These are phyloP conservation scores for Schizonepeta tenuifolia DNA, from an alignment of 257 asterid species.

Conservation along the genomic window DNA sequence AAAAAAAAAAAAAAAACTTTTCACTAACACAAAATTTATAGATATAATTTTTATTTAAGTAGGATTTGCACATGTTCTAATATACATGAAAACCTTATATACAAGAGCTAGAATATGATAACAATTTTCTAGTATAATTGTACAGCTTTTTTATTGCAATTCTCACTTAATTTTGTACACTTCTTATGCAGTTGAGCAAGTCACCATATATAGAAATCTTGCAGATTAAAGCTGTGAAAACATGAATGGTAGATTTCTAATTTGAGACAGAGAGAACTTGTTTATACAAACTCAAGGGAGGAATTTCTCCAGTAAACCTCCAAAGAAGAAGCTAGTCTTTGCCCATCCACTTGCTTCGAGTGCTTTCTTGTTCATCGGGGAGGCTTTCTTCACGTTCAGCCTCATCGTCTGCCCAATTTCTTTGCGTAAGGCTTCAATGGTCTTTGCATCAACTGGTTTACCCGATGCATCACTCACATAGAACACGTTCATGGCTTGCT, in stretches of 20 bases:
- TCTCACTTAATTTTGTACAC: constrained; percentile 38
- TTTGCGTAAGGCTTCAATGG: constrained; percentile 67
- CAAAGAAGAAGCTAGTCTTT: constrained; percentile 83
- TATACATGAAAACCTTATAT: constrained; percentile 4
- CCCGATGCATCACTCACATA: constrained; percentile 89
- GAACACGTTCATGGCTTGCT: constrained; percentile 78
- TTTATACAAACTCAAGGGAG: constrained; percentile 38
- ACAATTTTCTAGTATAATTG: constrained; percentile 22
- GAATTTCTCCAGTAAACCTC: constrained; percentile 73
- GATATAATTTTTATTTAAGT: background rate
- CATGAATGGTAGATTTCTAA: constrained; percentile 5
- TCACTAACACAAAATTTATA: no score
- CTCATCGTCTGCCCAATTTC: constrained; percentile 86
- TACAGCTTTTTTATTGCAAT: constrained; percentile 42
- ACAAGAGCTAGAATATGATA: background rate
- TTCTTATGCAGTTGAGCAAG: constrained; percentile 35
- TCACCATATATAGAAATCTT: constrained; percentile 25
- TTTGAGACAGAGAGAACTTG: constrained; percentile 23
- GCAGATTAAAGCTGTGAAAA: constrained; percentile 29
- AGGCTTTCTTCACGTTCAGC: constrained; percentile 78
- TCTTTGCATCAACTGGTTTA: constrained; percentile 71
- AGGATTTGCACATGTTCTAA: background rate
- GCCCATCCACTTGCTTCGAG: constrained; percentile 72
- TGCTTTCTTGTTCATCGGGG: constrained; percentile 46
- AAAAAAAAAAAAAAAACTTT: no score